Base-by-base conservation (phyloP, 1,284 basidiomycete species). In the Cryptococcus amylolentus region DNA sequence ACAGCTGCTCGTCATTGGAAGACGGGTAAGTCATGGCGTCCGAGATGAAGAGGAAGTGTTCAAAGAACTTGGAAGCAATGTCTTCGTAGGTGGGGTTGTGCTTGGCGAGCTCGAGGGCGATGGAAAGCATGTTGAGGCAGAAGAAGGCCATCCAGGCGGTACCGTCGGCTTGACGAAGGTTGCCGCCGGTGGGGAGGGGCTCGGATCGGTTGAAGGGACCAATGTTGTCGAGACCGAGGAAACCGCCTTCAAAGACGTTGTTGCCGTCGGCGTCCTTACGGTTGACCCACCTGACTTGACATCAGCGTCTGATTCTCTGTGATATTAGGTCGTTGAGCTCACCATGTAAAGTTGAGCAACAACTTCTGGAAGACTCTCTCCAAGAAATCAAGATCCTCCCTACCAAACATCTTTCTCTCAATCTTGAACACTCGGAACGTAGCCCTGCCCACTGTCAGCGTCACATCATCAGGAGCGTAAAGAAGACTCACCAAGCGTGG, bases 81-180 rank as follows among this genome's bases (percentile, higher is more conserved):
- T 98, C 95, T 79, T 98, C 95, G 74, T 98, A 98, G 2, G 92
- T 91, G 3, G 88, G 82, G 73, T 98, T 98, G 78, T 98, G 93
- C 80, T 98, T 97, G 51, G 95, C 95, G 39, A 98, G 81, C 77
- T 98, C 95, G 49, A 98, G 84, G 0, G 95, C 93, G 77, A 98
- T 98, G 77, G 89, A 95, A 73, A 98, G 80, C 93, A 98, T 98
- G 71, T 95, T 95, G 59, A 98, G 79, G 66, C 87, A 91, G 76
- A 95, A 98, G 81, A 98, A 98, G 28, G 91, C 94, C 95, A 98
- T 98, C 95, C 95, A 98, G 0, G 93, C 91, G 5, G 95, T 98
- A 16, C 94, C 95, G 75, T 98, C 95, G 8, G 95, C 92, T 78
- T 98, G 95, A 53, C 94, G 91, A 55, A 98, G 81, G 13, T 78